Base-by-base conservation (phyloP, 352 stramenopile species). In the Pythium dissotocum region DNA sequence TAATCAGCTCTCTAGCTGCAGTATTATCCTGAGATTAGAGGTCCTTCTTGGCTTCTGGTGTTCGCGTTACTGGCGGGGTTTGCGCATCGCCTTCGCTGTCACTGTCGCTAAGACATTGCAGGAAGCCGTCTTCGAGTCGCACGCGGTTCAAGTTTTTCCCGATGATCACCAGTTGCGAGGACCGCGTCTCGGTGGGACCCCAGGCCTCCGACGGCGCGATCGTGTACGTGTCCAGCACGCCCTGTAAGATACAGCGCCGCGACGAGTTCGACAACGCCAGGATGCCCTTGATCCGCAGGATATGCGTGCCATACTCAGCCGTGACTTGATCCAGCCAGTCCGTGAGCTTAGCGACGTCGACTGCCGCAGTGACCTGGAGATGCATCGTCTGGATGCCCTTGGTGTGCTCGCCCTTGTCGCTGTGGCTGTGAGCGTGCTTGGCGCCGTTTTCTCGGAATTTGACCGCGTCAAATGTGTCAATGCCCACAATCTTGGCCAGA, bases 161-260 rank as follows among this genome's bases (percentile, higher is more conserved):
- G 38, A 93, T 93, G 21, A 93, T 53, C 13, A 93, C 85, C 44
- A 93, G 74, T 26, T 78, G 78, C 9, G 73, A 87, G n/a, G 71
- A 44, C 6, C 76, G 77, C 55, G 69, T 57, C 57, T 89, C 79
- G 14, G 53, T 40, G 12, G 40, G 18, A n/a, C 71, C 53, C 77
- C 80, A 89, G 0, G 63, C 51, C 8, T 67, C 48, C 18, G 81
- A 77, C 44, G 81, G 85, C 2, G 85, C 81, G 51, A 91, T 88
- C 48, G 82, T 93, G 61, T 89, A 93, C 51, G 82, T 93, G 62
- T 93, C 85, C 26, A 91, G 58, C 14, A 91, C 82, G 44, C 85
- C 81, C 56, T 93, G 85, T 0, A 93, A 72, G 32, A 93, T 73
- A 51, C 85, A 93, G 8, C 77, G 74, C 5, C 66, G 74, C 26